Percentiles rank a stretch among this genome's conserved stretches.
phyloP scores from a whole-genome alignment of 495 filamentous ascomycete genomes.

The Podospora conica region DNA sequence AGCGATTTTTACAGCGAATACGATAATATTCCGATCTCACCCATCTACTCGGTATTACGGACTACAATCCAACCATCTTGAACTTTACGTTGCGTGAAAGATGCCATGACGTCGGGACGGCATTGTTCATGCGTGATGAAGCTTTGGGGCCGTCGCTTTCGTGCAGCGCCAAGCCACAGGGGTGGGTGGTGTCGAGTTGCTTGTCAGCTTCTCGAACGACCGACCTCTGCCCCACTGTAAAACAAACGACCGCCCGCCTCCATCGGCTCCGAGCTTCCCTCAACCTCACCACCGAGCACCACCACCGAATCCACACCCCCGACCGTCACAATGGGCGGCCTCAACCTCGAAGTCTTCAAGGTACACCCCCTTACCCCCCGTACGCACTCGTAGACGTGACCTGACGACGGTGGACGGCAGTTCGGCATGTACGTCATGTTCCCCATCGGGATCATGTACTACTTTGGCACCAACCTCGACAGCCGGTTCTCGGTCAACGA shows the following conservation, averaged over 20 bases:
- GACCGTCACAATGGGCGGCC: constrained; percentile 56
- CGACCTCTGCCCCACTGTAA: constrained; percentile 7
- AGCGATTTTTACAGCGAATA: neutral
- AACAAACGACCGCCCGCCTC: neutral
- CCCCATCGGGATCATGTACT: constrained; percentile 98
- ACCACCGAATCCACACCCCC: neutral
- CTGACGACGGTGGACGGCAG: constrained; percentile 36
- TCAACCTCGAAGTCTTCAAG: constrained; percentile 95
- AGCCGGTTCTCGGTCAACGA: constrained; percentile 76
- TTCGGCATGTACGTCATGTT: constrained; percentile 99
- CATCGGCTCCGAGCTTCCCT: constrained; percentile 37
- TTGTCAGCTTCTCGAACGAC: neutral
- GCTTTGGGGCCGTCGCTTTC: neutral
- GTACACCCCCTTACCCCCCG: constrained; percentile 41
- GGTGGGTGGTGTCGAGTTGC: neutral
- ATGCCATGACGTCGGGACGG: neutral
- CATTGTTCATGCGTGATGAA: neutral
- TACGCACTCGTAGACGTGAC: neutral
- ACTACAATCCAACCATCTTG: neutral
- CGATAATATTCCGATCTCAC: neutral
- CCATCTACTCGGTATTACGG: too few relatives aligned
- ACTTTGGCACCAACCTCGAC: constrained; percentile 98
- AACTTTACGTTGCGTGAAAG: neutral
- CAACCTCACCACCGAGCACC: constrained; percentile 17
- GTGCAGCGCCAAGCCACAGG: neutral